Evolutionary conservation across 78 protist species (phyloP), one percentile per base, ranked within the genome.

Genomic region (Dictyostelium intermedium): DNA sequence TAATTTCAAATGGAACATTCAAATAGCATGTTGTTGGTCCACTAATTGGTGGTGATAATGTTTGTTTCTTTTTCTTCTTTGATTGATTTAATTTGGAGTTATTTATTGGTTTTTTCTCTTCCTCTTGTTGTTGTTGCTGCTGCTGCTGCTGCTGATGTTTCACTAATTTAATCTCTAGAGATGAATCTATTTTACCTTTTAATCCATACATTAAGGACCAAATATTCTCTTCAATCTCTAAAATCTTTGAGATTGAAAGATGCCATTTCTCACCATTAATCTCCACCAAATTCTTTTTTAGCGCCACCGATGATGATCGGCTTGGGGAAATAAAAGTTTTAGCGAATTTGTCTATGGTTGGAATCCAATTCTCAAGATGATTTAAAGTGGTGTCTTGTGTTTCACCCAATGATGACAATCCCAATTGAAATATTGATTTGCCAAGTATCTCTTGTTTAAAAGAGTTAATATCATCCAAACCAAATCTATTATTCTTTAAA

Each of bases 201-300:
- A 89, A 14, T n/a, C 94, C 94, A 80, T 89, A 89, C 94, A 89
- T 89, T 34, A 78, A 76, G 1, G 94, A 89, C 94, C 94, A 89
- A 63, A 89, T 89, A 23, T 89, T 89, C 35, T 89, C 94, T 81
- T 89, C 94, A 20, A 89, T 89, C 13, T 89, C 94, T 27, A 89
- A 69, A 45, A 89, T 34, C 18, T 80, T 89, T 16, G 87, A 39
- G 5, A 89, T 80, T 69, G 41, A 47, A 3, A 89, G 23, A 18
- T 89, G 72, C 79, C 82, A 89, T n/a, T 89, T 78, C 35, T 89
- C 83, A 43, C 37, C 37, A 18, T 80, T 37, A 13, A 78, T 89
- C 20, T 80, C 87, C 20, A 80, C 45, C 0, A 69, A n/a, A 37
- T 86, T 77, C 18, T 41, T 34, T 56, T 32, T n/a, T 50, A 16